phyloP scores from a whole-genome alignment of 441 rosid genomes.

The Croton setiger region DNA sequence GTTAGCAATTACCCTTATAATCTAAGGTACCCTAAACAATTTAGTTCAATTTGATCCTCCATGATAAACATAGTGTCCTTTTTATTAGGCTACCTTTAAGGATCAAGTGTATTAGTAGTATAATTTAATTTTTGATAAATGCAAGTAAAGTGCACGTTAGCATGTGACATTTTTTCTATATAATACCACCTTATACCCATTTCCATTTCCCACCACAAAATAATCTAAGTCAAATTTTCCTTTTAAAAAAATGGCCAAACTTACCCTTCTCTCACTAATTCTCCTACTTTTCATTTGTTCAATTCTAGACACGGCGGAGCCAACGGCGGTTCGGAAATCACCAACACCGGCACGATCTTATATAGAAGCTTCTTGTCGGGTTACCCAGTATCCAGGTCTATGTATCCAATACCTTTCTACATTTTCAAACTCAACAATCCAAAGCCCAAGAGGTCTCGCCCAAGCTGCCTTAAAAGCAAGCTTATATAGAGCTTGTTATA shows the following conservation, averaged over 20 bases:
- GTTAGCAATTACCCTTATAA: neutral
- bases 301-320: slow-evolving; percentile 11
- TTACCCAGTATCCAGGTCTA: slow-evolving; percentile 49
- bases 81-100: slow-evolving; percentile 6
- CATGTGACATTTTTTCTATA: slow-evolving; percentile 22
- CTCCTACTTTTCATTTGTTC: slow-evolving; percentile 22
- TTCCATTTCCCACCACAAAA: neutral
- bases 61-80: slow-evolving; percentile 9
- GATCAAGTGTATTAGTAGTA: neutral
- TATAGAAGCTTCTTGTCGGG: slow-evolving; percentile 46
- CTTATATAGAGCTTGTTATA: slow-evolving; percentile 45
- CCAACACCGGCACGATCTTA: slow-evolving; percentile 24
- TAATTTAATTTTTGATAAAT: slow-evolving; percentile 9
- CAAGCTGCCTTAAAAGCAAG: slow-evolving; percentile 57
- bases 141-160: slow-evolving; percentile 25
- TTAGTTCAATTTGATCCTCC: slow-evolving; percentile 13
- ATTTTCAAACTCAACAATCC: slow-evolving; percentile 35
- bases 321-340: slow-evolving; percentile 9
- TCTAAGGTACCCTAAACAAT: slow-evolving; percentile 6
- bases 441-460: slow-evolving; percentile 51
- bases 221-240: neutral
- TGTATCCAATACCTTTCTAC: slow-evolving; percentile 52
- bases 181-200: neutral
- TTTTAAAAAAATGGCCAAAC: slow-evolving; percentile 27
- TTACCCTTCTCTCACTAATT: slow-evolving; percentile 9